These are phyloP conservation scores for Penicillium verrucosum DNA, from an alignment of 2,329 filamentous ascomycete genomes.

Conservation along the genomic window DNA sequence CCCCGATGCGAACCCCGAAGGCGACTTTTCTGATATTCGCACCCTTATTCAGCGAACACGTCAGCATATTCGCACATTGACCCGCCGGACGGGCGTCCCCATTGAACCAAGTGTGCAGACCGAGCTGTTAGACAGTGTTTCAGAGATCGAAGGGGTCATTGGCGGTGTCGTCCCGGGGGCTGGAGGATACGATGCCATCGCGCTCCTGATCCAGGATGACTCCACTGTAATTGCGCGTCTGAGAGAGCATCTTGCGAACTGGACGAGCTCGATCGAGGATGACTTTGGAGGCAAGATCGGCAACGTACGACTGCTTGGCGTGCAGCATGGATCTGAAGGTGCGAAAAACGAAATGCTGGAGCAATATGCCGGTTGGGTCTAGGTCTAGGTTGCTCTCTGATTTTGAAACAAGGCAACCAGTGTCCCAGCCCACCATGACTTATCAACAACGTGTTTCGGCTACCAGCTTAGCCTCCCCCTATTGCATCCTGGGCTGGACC, in stretches of 20 bases:
- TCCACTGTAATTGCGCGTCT: constrained; percentile 60
- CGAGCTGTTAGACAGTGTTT: constrained; percentile 72
- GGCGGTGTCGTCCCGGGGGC: constrained; percentile 92
- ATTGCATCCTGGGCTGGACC: constrained; percentile 2
- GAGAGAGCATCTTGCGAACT: constrained; percentile 61
- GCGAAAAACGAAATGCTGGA: constrained; percentile 40
- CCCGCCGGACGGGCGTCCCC: constrained; percentile 68
- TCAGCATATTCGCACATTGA: constrained; percentile 71
- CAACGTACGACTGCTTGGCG: constrained; percentile 44
- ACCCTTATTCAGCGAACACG: constrained; percentile 52
- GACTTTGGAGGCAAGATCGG: constrained; percentile 47
- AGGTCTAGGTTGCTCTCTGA: constrained; percentile 24
- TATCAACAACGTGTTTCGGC: constrained; percentile 1
- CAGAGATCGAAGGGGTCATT: constrained; percentile 70
- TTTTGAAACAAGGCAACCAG: constrained; percentile 4
- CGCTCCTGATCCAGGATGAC: constrained; percentile 73
- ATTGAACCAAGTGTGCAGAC: constrained; percentile 89
- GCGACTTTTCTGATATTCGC: constrained; percentile 53
- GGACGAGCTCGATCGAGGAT: constrained; percentile 53
- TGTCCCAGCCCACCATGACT: background rate
- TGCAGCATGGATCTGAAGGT: constrained; percentile 47
- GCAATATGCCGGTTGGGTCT: constrained; percentile 41
- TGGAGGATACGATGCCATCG: constrained; percentile 88
- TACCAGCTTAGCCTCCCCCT: background rate
- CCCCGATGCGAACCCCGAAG: constrained; percentile 40